Base-by-base conservation (phyloP, 768 basidiomycete genomes). In the Chalciporus piperatus region DNA sequence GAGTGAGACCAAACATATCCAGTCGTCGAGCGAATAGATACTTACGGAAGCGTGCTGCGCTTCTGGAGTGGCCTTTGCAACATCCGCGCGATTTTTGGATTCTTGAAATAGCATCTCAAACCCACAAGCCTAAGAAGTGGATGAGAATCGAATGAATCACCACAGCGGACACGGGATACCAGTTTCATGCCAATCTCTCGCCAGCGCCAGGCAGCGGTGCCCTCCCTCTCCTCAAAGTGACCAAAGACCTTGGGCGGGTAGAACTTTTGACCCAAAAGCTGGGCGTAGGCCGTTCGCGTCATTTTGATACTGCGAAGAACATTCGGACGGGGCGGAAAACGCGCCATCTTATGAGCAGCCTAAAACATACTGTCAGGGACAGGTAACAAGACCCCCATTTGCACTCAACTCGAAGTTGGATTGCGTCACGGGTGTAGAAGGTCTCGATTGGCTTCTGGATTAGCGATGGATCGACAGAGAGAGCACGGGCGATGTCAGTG, bases 71-170 rank as follows among this genome's bases (percentile, higher is more conserved):
- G 40, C 58, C 44, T 66, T 72, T 17, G 71, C 56, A 11, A 57
- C 64, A 37, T 76, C 75, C 50, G 72, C 70, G 38, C 81, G 80
- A 42, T 78, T 73, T 68, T 88, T 86, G 52, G 81, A 87, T 64
- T 93, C 93, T 65, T 89, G 85, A 65, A 89, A 98, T 37, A 97
- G 78, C 79, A 98, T 99, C 73, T 99, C 97, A 55, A 98, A 98
- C 1, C 97, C 97, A 56, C 92, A 92, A 2, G 93, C 85, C 87
- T 95, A 62, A 8, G 41, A 45, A 20, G 10, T 38, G 35, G 13
- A 45, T 59, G 42, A 47, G 39, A 6, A 17, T 10, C 17, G 16
- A 40, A 19, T 7, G 19, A 22, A 47, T 28, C 38, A 5, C 22
- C 13, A 3, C 42, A 32, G 42, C 16, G 38, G 2, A 22, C 43